Evolutionary conservation across 768 basidiomycete genomes (phyloP).

Genomic region (Podaxis mareebaensis): DNA sequence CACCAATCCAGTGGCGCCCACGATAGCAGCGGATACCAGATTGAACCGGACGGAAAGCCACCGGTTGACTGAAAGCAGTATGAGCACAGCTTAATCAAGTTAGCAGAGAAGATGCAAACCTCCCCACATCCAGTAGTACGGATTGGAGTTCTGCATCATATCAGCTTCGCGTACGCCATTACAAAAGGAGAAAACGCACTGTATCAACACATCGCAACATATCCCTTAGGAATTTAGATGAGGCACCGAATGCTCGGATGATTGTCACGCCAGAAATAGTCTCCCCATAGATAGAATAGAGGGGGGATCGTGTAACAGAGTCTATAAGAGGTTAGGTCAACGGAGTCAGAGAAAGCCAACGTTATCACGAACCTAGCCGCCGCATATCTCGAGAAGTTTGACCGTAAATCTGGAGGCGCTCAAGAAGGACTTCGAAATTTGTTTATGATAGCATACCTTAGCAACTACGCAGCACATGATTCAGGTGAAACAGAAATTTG

Average conservation of each 20-base stretch:
- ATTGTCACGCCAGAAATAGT: conserved; percentile 44
- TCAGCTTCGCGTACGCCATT: conserved; percentile 1
- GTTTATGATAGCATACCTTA: conserved; percentile 28
- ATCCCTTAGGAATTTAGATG: conserved; percentile 82
- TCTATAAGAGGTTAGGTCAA: conserved; percentile 27
- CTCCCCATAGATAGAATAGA: conserved; percentile 47
- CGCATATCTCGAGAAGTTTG: conserved; percentile 89
- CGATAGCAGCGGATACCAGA: conserved; percentile 66
- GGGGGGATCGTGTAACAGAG: conserved; percentile 48
- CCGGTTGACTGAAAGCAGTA: conserved; percentile 63
- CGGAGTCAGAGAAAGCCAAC: background rate
- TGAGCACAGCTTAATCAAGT: conserved; percentile 1
- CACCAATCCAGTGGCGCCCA: conserved; percentile 71
- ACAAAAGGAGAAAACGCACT: conserved; percentile 38
- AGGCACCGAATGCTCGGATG: conserved; percentile 84
- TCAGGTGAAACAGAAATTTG: background rate
- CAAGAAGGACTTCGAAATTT: conserved; percentile 9
- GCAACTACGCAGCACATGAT: conserved; percentile 28
- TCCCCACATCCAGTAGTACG: conserved; percentile 93
- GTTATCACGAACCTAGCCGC: conserved; percentile 54
- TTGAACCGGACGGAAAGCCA: conserved; percentile 92
- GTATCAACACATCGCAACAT: conserved; percentile 84
- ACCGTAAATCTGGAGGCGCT: conserved; percentile 34
- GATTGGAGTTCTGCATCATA: conserved; percentile 51
- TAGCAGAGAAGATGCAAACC: conserved; percentile 39